Conservation (phyloP, 2,329 filamentous ascomycete genomes). For the Orbilia quercus region DNA sequence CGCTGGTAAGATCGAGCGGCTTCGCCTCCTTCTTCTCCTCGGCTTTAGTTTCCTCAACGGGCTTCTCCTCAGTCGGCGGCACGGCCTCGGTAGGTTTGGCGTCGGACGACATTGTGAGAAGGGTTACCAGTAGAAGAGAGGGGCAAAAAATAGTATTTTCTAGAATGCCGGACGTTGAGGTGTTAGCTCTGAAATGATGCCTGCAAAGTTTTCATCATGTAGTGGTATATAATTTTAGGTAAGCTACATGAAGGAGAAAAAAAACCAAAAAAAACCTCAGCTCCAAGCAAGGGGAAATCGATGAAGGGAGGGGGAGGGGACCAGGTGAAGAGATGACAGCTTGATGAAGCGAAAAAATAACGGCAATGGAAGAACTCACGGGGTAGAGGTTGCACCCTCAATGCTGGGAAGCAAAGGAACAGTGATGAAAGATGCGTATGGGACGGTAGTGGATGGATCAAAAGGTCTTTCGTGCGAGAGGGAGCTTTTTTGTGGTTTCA, state of each 20-base stretch:
- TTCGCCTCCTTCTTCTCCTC: slow-evolving; percentile 56
- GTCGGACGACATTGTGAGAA: slow-evolving; percentile 51
- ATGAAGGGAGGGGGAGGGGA: background rate
- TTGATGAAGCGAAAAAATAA: background rate
- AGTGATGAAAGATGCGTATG: slow-evolving; percentile 9
- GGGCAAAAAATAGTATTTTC: background rate
- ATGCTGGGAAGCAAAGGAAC: slow-evolving; percentile 4
- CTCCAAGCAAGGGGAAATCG: slow-evolving; percentile 2
- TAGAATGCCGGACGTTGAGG: slow-evolving; percentile 8
- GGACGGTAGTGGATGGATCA: slow-evolving; percentile 2
- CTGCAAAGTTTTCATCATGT: slow-evolving; percentile 37
- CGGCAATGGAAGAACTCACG: slow-evolving; percentile 12
- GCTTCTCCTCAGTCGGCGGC: slow-evolving; percentile 55
- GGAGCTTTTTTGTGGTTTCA: slow-evolving; percentile 20
- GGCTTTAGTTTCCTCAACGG: slow-evolving; percentile 51
- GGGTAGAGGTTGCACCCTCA: background rate
- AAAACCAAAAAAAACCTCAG: background rate
- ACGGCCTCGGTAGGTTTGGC: slow-evolving; percentile 57
- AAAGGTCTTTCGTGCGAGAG: slow-evolving; percentile 25
- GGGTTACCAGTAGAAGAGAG: background rate
- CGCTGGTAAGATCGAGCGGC: slow-evolving; percentile 49
- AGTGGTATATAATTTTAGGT: slow-evolving; percentile 15
- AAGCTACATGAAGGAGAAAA: slow-evolving; percentile 5
- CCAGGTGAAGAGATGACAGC: too few species aligned
- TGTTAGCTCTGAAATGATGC: slow-evolving; percentile 16